Conservation (phyloP, 352 stramenopile genomes). For the Phytophthora litchii region DNA sequence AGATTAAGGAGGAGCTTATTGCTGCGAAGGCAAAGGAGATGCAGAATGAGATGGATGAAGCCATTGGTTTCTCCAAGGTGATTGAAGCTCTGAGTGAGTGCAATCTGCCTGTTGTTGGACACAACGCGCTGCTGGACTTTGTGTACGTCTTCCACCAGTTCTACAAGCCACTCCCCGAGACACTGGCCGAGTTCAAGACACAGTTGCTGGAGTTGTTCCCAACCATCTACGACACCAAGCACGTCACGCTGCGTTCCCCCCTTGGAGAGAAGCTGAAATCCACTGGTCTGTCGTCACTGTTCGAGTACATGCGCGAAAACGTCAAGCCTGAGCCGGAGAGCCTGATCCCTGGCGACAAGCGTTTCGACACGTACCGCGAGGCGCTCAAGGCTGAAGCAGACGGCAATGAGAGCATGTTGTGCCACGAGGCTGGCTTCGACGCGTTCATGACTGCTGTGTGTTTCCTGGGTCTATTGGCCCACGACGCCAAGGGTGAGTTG, state of each 20-base stretch:
- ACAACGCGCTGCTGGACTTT: slow-evolving; percentile 88
- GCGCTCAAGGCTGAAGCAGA: slow-evolving; percentile 60
- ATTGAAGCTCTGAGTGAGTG: slow-evolving; percentile 75
- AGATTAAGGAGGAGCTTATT: slow-evolving; percentile 70
- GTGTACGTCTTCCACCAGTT: slow-evolving; percentile 88
- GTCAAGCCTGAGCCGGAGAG: slow-evolving; percentile 59
- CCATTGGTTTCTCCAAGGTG: slow-evolving; percentile 80
- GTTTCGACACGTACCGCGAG: slow-evolving; percentile 68
- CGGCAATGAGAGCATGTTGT: slow-evolving; percentile 58
- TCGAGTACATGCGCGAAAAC: slow-evolving; percentile 79
- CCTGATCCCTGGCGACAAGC: slow-evolving; percentile 56
- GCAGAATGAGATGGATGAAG: slow-evolving; percentile 65
- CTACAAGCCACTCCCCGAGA: slow-evolving; percentile 73
- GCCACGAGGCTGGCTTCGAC: slow-evolving; percentile 87
- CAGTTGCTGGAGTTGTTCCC: slow-evolving; percentile 76
- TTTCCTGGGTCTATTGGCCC: slow-evolving; percentile 70
- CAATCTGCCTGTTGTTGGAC: slow-evolving; percentile 78
- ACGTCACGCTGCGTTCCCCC: slow-evolving; percentile 60
- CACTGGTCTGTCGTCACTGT: slow-evolving; percentile 66
- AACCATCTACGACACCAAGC: slow-evolving; percentile 83
- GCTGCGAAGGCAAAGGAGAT: slow-evolving; percentile 55
- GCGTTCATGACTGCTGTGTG: slow-evolving; percentile 86
- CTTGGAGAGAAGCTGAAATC: slow-evolving; percentile 63
- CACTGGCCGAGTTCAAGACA: slow-evolving; percentile 72
- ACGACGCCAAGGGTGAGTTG: slow-evolving; percentile 60